Conservation (phyloP, 2,329 filamentous ascomycete genomes). For the Beauveria australis region DNA sequence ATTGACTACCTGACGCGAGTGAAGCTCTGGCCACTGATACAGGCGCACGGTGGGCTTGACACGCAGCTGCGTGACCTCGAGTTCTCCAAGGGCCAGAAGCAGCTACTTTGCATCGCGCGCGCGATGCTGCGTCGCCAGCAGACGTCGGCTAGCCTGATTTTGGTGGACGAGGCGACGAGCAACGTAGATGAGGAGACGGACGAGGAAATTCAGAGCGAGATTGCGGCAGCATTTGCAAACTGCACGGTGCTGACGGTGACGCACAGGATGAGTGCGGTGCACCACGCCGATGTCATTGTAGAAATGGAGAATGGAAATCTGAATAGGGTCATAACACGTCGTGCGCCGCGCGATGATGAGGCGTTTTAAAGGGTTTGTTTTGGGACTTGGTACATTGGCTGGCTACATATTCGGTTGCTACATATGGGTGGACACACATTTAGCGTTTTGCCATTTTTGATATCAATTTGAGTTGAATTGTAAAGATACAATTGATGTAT, state of each 20-base stretch:
- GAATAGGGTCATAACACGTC: conserved; percentile 10
- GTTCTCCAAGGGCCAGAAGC: conserved; percentile 15
- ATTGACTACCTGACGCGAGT: conserved; percentile 12
- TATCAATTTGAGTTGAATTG: conserved; percentile 6
- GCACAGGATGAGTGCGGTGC: conserved; percentile 11
- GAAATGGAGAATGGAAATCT: conserved; percentile 7
- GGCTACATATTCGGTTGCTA: not conserved
- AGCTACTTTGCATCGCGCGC: conserved; percentile 14
- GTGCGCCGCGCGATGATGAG: conserved; percentile 2
- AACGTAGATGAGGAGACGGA: conserved; percentile 31
- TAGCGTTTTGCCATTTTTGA: conserved; percentile 6
- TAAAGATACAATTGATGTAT: not conserved
- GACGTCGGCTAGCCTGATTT: not conserved
- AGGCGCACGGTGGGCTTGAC: conserved; percentile 10
- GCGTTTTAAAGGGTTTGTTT: not conserved
- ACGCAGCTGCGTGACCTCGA: conserved; percentile 6
- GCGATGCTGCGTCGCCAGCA: conserved; percentile 18
- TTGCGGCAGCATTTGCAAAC: conserved; percentile 11
- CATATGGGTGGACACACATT: not conserved
- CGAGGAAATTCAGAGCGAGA: conserved; percentile 8
- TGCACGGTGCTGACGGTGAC: conserved; percentile 14
- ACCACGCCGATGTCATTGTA: conserved; percentile 9
- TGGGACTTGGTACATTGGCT: not conserved
- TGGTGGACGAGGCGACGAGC: conserved; percentile 11
- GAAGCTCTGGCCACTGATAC: conserved; percentile 11